Base-by-base conservation (phyloP, 306 rosid genomes). In the Fragaria vesca region DNA sequence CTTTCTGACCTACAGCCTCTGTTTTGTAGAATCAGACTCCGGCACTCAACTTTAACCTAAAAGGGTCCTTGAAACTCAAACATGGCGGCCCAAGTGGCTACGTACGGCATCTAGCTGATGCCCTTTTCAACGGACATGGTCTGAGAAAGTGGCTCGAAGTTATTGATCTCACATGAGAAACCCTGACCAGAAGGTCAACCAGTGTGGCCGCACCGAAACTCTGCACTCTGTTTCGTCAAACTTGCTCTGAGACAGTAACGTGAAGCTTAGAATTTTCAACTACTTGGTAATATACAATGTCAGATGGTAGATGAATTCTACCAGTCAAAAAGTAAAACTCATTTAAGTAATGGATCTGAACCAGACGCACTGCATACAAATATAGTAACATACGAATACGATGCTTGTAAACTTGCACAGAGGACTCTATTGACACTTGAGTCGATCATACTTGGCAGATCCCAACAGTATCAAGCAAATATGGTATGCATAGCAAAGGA, bases 111-210 rank as follows among this genome's bases (percentile, higher is more conserved):
- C 47, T 34, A 6, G 48, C 24, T 34, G 9, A 18, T 20, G 50
- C 15, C 24, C 13, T 60, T 30, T 18, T 62, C 48, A 45, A 62
- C 71, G 0, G 5, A 12, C 42, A 26, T 26, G 2, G 57, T 43
- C 57, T 74, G 20, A 60, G 48, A 75, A 45, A 52, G 78, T 45
- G 71, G 78, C 48, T 75, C 47, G 24, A 61, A 20, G 26, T 74
- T 0, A 24, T 24, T 24, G 26, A 24, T 24, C 26, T 21, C 69
- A 57, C 52, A 20, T 40, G 69, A 74, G 30, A 55, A 74, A 38
- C 20, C 42, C 17, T 42, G 77, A 74, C 77, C 55, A 16, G 13
- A 42, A 20, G 55, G 34, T 58, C 78, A 74, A 42, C 18, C 42
- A 4, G 54, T 55, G 67, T 73, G 77, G 54, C 46, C 77, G 67